Base-by-base conservation (phyloP, 192 early-diverging fungal species). In the Obelidium mucronatum region DNA sequence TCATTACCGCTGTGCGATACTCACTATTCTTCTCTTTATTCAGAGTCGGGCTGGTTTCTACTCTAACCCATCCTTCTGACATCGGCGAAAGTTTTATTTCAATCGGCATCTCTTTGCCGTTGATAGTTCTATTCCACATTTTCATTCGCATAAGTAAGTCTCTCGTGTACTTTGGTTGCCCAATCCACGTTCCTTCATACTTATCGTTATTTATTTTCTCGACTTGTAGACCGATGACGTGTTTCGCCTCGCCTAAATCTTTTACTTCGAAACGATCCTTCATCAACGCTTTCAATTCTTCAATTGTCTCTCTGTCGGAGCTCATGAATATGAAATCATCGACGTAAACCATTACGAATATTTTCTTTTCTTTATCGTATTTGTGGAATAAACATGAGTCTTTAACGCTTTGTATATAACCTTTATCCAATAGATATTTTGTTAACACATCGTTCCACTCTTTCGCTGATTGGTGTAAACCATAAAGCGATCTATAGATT, bases 281-380 rank as follows among this genome's bases (percentile, higher is more conserved):
- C 63, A 65, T 65, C 11, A 37, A 15, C 33, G 30, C 63, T 65
- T 65, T 65, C 11, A 65, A 13, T 40, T 65, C 63, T 6, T 65
- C 37, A 15, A 65, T 15, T 8, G 35, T 22, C 26, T 31, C 35
- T 15, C 26, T 37, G 37, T 65, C 63, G 17, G 63, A 65, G 13
- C 33, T 37, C 63, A 65, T 65, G 11, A 65, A 35, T 40, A 65
- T 34, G 71, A 73, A 58, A 56, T 73, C 56, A 61, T 73, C 56
- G 6, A 73, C 71, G 37, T 73, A 73, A 13, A 73, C 56, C 13
- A 56, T 11, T 4, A 73, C 54, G 51, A 73, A 56, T 26, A 73
- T 58, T 52, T 22, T 52, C 26, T 13, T 56, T 5, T 39, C 36
- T 34, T n/a, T 30, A 39, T 58, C n/a, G n/a, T n/a, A n/a, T n/a